phyloP scores from a whole-genome alignment of 2,329 filamentous ascomycete genomes.

The Exserohilum turcica region DNA sequence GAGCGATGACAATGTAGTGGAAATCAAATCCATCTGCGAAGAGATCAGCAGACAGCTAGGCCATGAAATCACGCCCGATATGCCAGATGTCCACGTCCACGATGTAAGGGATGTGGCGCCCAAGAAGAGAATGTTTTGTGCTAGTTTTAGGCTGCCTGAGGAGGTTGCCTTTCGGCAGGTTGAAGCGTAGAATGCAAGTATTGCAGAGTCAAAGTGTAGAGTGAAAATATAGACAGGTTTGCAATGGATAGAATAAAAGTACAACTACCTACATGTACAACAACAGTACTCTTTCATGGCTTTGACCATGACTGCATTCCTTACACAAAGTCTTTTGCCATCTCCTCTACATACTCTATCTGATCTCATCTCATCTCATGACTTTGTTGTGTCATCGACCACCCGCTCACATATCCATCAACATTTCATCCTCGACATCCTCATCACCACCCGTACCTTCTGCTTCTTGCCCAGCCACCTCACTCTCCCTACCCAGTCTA shows the following conservation, averaged over 20 bases:
- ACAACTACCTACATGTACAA: no score
- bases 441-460: not conserved
- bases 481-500: not conserved
- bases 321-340: no score
- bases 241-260: no score
- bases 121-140: conserved; percentile 96
- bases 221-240: no score
- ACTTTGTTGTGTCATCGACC: not conserved
- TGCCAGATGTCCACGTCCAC: conserved; percentile 61
- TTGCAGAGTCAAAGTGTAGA: no score
- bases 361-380: not conserved
- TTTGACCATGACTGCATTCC: no score
- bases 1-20: conserved; percentile 71
- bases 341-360: not conserved
- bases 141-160: conserved; percentile 81
- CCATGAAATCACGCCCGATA: conserved; percentile 62
- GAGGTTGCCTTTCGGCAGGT: conserved; percentile 75
- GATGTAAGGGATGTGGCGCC: conserved; percentile 87
- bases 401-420: conserved; percentile 25
- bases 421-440: conserved; percentile 33
- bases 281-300: no score
- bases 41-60: conserved; percentile 68
- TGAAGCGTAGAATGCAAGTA: no score
- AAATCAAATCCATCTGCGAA: conserved; percentile 65
- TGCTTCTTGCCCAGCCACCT: no score